phyloP scores from a whole-genome alignment of 23 red algal genomes.

The Gracilaria caudata region DNA sequence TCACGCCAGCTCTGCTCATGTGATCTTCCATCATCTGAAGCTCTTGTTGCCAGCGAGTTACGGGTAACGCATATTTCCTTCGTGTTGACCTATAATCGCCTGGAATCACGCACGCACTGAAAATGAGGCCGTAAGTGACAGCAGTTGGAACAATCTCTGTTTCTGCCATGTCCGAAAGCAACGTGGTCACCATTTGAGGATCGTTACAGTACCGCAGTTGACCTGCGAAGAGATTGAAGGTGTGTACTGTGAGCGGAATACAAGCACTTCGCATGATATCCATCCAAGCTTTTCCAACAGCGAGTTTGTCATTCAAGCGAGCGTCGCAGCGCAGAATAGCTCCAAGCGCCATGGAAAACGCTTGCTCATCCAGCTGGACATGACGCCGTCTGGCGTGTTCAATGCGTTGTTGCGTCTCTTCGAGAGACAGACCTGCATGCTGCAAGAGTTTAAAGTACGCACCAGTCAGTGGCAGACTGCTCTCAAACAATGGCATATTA shows the following conservation, averaged over 20 bases:
- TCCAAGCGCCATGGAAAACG: slow-evolving; percentile 67
- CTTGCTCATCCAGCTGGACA: slow-evolving; percentile 68
- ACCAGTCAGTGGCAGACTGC: slow-evolving; percentile 51
- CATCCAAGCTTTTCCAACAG: slow-evolving; percentile 49
- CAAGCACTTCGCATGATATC: slow-evolving; percentile 60
- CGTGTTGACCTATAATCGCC: slow-evolving; percentile 46
- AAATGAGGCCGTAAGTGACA: slow-evolving; percentile 60
- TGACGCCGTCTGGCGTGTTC: slow-evolving; percentile 19
- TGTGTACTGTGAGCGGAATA: slow-evolving; percentile 63
- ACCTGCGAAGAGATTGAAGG: slow-evolving; percentile 63
- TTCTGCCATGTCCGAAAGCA: slow-evolving; percentile 61
- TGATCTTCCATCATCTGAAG: slow-evolving; percentile 38
- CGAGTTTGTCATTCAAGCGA: slow-evolving; percentile 29
- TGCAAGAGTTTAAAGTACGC: slow-evolving; percentile 66
- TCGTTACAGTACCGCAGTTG: slow-evolving; percentile 67
- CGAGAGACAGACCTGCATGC: slow-evolving; percentile 45
- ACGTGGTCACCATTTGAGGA: slow-evolving; percentile 59
- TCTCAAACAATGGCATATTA: slow-evolving; percentile 38
- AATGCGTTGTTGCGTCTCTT: slow-evolving; percentile 52
- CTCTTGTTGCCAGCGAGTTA: slow-evolving; percentile 40
- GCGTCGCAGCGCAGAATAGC: slow-evolving; percentile 61
- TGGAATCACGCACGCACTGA: slow-evolving; percentile 57
- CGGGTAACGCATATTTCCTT: slow-evolving; percentile 44
- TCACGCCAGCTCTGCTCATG: slow-evolving; percentile 39
- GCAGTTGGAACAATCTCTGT: slow-evolving; percentile 43